Percentiles rank a stretch among this genome's conserved stretches.
phyloP scores from a whole-genome alignment of 1,139 yeast genomes.

The Yueomyces sp. region DNA sequence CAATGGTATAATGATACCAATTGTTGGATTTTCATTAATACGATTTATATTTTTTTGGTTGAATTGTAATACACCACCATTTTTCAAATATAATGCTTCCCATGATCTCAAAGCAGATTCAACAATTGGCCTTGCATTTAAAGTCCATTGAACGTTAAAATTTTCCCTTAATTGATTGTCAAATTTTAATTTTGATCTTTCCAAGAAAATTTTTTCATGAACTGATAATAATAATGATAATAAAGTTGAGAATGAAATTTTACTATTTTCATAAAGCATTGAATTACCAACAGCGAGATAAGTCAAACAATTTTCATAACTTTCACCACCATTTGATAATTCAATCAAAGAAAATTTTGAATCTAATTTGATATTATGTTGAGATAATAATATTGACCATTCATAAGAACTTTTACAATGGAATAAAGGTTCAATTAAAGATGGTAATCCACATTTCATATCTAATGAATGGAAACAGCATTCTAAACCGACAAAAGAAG shows the following conservation, averaged over 20 bases:
- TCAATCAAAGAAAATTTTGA: conserved; percentile 40
- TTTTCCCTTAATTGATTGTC: conserved; percentile 12
- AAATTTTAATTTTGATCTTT: conserved; percentile 24
- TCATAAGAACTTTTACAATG: conserved; percentile 39
- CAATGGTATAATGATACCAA: conserved; percentile 54
- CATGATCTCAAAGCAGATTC: conserved; percentile 46
- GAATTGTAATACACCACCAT: conserved; percentile 48
- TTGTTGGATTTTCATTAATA: conserved; percentile 38
- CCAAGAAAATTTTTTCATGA: conserved; percentile 55
- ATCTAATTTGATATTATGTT: conserved; percentile 28
- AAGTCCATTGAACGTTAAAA: conserved; percentile 40
- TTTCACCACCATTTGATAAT: conserved; percentile 44
- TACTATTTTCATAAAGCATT: conserved; percentile 23
- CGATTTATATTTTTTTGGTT: conserved; percentile 32
- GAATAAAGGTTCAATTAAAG: conserved; percentile 62
- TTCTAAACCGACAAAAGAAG: conserved; percentile 55
- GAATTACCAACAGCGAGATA: conserved; percentile 35
- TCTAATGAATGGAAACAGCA: conserved; percentile 44
- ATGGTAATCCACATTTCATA: conserved; percentile 56
- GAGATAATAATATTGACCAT: conserved; percentile 40
- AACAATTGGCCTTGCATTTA: conserved; percentile 44
- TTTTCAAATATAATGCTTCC: conserved; percentile 49
- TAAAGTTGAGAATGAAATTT: conserved; percentile 43
- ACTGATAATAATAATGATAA: conserved; percentile 58
- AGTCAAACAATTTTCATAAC: conserved; percentile 36